Percentiles rank a stretch among this genome's conserved stretches.
Evolutionary conservation across 139 green algal genomes (phyloP).

Genomic region (Penium margaritaceum): DNA sequence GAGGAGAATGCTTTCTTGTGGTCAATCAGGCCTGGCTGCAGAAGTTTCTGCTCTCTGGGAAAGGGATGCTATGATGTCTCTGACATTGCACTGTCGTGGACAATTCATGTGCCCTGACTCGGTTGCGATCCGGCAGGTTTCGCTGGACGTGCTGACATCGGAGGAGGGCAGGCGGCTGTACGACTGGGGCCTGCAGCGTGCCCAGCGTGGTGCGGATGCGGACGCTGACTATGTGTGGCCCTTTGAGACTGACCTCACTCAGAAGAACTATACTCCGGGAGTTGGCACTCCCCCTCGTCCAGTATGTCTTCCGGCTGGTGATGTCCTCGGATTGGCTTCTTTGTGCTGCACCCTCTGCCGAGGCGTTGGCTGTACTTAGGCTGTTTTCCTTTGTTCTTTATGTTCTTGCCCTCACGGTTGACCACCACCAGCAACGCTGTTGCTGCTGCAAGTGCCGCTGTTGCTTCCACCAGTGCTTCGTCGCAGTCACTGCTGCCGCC

Average conservation of each 20-base stretch:
- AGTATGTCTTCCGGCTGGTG: not conserved
- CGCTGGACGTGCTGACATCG: conserved; percentile 5
- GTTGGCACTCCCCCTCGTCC: not conserved
- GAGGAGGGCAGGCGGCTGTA: conserved; percentile 8
- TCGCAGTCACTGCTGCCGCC: too few relatives aligned
- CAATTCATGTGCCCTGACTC: not conserved
- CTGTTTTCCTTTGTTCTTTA: too few relatives aligned
- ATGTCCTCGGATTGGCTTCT: too few relatives aligned
- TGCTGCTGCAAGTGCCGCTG: too few relatives aligned
- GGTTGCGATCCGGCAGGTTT: not conserved
- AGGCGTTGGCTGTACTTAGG: too few relatives aligned
- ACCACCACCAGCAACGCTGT: too few relatives aligned
- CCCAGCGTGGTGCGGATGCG: not conserved
- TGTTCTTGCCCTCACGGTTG: too few relatives aligned
- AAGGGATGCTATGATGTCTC: not conserved
- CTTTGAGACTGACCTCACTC: conserved; percentile 8
- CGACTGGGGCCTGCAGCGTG: conserved; percentile 5
- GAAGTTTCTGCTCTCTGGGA: not conserved
- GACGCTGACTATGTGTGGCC: conserved; percentile 6
- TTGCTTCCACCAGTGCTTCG: too few relatives aligned
- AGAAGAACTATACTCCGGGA: conserved; percentile 6
- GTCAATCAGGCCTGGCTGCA: not conserved
- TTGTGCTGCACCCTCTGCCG: too few relatives aligned
- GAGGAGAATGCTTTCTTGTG: not conserved
- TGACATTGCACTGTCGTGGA: too few relatives aligned